Evolutionary conservation across 2,329 filamentous ascomycete species (phyloP).

Genomic region (Pseudocercospora fijiensis): DNA sequence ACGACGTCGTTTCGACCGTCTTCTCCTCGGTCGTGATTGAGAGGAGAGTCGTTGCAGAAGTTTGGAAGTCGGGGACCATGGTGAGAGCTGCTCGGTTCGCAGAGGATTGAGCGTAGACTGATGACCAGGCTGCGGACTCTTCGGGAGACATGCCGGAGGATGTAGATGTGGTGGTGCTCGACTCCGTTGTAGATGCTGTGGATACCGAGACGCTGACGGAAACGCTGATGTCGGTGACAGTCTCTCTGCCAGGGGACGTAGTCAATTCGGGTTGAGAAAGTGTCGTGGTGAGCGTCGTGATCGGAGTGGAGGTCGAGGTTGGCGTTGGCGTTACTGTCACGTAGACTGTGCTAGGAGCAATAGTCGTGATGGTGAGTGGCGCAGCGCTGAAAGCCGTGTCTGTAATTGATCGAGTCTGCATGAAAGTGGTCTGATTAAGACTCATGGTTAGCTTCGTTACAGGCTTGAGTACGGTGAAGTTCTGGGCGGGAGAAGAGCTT

Average conservation of each 20-base stretch:
- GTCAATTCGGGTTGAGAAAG: background rate
- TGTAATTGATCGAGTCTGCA: slow-evolving; percentile 11
- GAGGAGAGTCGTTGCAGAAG: background rate
- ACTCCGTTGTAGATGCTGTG: background rate
- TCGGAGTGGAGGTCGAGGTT: background rate
- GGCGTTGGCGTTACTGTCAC: slow-evolving; percentile 18
- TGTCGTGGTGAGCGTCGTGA: background rate
- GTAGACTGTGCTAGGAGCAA: slow-evolving; percentile 10
- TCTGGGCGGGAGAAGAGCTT: background rate
- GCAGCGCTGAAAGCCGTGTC: slow-evolving; percentile 8
- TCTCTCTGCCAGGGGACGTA: background rate
- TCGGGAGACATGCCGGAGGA: background rate
- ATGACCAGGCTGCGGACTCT: slow-evolving; percentile 1
- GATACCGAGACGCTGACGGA: background rate
- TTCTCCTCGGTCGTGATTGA: background rate
- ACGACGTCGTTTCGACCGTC: background rate
- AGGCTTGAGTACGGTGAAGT: background rate
- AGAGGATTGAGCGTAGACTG: background rate
- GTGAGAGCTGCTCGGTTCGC: background rate
- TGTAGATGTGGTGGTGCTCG: background rate
- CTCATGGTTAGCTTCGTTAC: slow-evolving; percentile 1
- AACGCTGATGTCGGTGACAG: background rate
- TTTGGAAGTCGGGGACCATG: background rate
- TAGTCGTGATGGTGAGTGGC: slow-evolving; percentile 4
- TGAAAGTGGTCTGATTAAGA: slow-evolving; percentile 2